Percentiles rank a stretch among this genome's conserved stretches.
Evolutionary conservation across 2,329 filamentous ascomycete genomes (phyloP).

Genomic region (Pestalotiopsis fici): DNA sequence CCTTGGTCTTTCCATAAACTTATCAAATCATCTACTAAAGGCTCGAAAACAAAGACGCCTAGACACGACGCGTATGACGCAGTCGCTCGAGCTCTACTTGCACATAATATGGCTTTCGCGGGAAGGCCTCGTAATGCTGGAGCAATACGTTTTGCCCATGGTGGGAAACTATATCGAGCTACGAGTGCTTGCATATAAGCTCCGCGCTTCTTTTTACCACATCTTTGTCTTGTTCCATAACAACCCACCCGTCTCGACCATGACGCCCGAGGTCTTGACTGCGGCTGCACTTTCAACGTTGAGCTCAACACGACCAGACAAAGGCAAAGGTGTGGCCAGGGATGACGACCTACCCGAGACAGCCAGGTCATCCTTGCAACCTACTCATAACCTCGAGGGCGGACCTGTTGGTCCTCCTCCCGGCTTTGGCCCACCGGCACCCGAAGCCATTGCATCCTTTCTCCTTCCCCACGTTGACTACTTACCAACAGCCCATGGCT

Average conservation of each 20-base stretch:
- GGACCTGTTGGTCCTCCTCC: constrained; percentile 60
- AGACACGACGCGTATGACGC: constrained; percentile 77
- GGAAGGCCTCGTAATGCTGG: constrained; percentile 85
- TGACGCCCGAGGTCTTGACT: constrained; percentile 47
- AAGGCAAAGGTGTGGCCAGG: constrained; percentile 50
- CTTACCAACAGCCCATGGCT: constrained; percentile 76
- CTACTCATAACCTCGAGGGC: constrained; percentile 54
- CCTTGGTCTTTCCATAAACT: constrained; percentile 83
- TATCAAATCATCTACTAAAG: constrained; percentile 79
- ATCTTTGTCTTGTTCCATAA: constrained; percentile 97
- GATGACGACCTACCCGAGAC: constrained; percentile 44
- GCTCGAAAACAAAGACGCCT: constrained; percentile 81
- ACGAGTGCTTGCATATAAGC: constrained; percentile 86
- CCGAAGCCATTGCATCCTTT: constrained; percentile 64
- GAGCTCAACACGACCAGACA: constrained; percentile 39
- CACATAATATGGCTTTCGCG: constrained; percentile 95
- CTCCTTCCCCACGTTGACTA: constrained; percentile 80
- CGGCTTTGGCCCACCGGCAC: constrained; percentile 45
- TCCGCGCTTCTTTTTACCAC: constrained; percentile 93
- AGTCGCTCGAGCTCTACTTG: constrained; percentile 77
- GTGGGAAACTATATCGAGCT: constrained; percentile 78
- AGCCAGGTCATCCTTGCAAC: constrained; percentile 46
- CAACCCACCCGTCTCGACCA: constrained; percentile 71
- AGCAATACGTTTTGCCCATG: constrained; percentile 85
- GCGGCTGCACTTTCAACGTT: constrained; percentile 27